Percentiles rank a stretch among this genome's conserved stretches.
Conservation (phyloP, 805 yeast genomes). For the Yarrowia sp. region DNA sequence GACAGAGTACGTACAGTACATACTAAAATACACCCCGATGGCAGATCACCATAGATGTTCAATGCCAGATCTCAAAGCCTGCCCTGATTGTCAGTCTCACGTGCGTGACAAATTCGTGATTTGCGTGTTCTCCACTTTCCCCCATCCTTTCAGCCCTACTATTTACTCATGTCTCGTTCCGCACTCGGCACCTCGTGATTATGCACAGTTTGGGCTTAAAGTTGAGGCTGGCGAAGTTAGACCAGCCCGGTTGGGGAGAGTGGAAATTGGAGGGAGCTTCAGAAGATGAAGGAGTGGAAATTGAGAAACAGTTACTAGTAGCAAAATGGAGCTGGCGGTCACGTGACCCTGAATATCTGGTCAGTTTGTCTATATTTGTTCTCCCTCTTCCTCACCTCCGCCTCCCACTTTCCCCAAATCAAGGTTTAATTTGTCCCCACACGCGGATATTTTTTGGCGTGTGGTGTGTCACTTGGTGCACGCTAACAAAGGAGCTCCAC, state of each 20-base stretch:
- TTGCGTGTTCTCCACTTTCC: no score
- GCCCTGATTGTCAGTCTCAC: no score
- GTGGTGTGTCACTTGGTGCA: background rate
- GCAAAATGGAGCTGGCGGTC: background rate
- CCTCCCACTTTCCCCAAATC: background rate
- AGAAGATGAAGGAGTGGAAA: background rate
- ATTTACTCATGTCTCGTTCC: background rate
- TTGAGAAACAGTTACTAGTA: background rate
- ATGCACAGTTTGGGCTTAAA: background rate
- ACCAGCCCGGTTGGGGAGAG: conserved; percentile 11
- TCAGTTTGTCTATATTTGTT: background rate
- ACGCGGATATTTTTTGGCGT: background rate
- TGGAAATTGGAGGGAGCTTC: background rate
- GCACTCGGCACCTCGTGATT: conserved; percentile 1
- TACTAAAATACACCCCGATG: no score
- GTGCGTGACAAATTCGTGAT: no score
- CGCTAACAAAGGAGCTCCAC: conserved; percentile 1
- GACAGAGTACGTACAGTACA: no score
- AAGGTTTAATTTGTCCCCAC: conserved; percentile 20
- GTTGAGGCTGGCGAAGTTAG: conserved; percentile 16
- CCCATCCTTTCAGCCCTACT: background rate
- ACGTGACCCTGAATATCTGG: background rate
- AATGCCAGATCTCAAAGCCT: no score
- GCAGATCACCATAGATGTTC: no score
- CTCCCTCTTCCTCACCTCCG: background rate